Percentiles rank a stretch among this genome's conserved stretches.
Conservation (phyloP, 371 early-diverging fungal species). For the Mortierella sp. region DNA sequence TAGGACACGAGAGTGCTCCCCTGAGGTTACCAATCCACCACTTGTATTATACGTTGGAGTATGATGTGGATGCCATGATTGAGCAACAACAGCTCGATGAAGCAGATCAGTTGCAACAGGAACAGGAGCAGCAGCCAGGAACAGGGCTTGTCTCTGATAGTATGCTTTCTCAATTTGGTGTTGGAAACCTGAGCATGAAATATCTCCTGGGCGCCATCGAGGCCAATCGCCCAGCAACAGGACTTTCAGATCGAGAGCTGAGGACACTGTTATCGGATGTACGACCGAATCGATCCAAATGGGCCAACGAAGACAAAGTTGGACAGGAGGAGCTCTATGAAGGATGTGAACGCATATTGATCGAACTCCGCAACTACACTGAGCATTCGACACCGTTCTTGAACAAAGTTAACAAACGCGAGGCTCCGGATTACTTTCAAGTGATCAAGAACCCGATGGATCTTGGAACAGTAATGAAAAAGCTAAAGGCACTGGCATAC, state of each 20-base stretch:
- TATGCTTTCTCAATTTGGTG: slow-evolving; percentile 60
- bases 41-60: slow-evolving; percentile 83
- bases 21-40: slow-evolving; percentile 67
- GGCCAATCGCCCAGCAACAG: slow-evolving; percentile 70
- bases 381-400: slow-evolving; percentile 91
- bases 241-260: slow-evolving; percentile 77
- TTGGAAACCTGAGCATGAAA: slow-evolving; percentile 71
- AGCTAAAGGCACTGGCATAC: slow-evolving; percentile 77
- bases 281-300: slow-evolving; percentile 88
- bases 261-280: slow-evolving; percentile 84
- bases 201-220: slow-evolving; percentile 86
- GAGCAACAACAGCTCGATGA: slow-evolving; percentile 73
- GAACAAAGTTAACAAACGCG: slow-evolving; percentile 90
- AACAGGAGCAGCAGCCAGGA: slow-evolving; percentile 55
- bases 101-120: slow-evolving; percentile 59
- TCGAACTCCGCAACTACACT: slow-evolving; percentile 81
- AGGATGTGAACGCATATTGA: slow-evolving; percentile 85
- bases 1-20: slow-evolving; percentile 10
- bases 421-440: slow-evolving; percentile 96
- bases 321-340: slow-evolving; percentile 95
- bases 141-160: slow-evolving; percentile 58
- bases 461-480: slow-evolving; percentile 87
- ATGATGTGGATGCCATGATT: slow-evolving; percentile 74
- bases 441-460: slow-evolving; percentile 96
- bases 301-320: slow-evolving; percentile 90